Evolutionary conservation across 371 early-diverging fungal species (phyloP).

Genomic region (Mucor velutinosus): DNA sequence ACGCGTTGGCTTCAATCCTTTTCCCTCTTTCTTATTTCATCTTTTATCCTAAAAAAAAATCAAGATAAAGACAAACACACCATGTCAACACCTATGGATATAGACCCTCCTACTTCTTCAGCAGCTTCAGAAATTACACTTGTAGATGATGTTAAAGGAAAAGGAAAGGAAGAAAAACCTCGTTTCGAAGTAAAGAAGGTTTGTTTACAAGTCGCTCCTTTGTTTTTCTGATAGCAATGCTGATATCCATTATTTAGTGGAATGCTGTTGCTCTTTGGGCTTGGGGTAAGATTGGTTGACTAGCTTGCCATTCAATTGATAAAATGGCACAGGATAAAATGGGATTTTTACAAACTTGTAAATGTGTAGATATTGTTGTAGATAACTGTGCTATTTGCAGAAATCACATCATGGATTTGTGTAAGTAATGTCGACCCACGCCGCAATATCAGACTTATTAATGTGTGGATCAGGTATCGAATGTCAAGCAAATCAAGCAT

Average conservation of each 20-base stretch:
- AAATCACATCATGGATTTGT: constrained; percentile 99
- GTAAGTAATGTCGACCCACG: constrained; percentile 53
- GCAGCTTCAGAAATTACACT: constrained; percentile 24
- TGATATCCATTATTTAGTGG: constrained; percentile 68
- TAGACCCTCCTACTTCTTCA: constrained; percentile 33
- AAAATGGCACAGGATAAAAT: neutral
- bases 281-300: constrained; percentile 73
- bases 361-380: constrained; percentile 91
- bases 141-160: constrained; percentile 51
- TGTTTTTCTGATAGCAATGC: neutral
- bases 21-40: neutral
- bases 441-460: neutral
- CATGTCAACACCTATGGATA: constrained; percentile 49
- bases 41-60: neutral
- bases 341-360: neutral
- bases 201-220: constrained; percentile 4
- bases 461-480: constrained; percentile 74
- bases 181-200: constrained; percentile 97
- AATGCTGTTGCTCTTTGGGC: constrained; percentile 98
- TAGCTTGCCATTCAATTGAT: neutral
- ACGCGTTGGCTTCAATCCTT: neutral
- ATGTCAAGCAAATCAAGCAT: constrained; percentile 96
- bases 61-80: neutral
- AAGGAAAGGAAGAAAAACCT: constrained; percentile 69
- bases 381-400: constrained; percentile 99